These are phyloP conservation scores for Glomus cerebriforme DNA, from an alignment of 192 early-diverging fungal species.

Conservation along the genomic window DNA sequence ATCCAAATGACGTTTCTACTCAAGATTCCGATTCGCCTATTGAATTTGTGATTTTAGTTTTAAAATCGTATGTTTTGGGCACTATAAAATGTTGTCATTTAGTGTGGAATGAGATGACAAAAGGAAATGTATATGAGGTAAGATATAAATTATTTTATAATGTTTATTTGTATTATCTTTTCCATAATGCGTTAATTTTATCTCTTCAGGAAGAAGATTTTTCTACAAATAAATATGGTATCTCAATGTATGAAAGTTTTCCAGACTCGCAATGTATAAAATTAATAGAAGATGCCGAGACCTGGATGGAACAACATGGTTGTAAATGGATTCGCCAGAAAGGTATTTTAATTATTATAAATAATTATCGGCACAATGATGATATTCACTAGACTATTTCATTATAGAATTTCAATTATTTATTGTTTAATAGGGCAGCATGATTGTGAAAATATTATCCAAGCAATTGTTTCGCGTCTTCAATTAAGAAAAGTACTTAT, in stretches of 20 bases:
- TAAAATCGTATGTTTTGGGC: slow-evolving; percentile 52
- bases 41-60: slow-evolving; percentile 43
- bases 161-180: background rate
- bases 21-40: slow-evolving; percentile 21
- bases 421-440: background rate
- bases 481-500: background rate
- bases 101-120: slow-evolving; percentile 57
- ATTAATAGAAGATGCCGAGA: slow-evolving; percentile 41
- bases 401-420: too few relatives aligned
- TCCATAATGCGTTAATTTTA: background rate
- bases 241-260: slow-evolving; percentile 49
- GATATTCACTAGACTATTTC: too few relatives aligned
- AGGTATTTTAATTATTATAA: slow-evolving; percentile 1
- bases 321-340: slow-evolving; percentile 39
- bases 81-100: slow-evolving; percentile 53
- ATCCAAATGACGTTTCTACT: background rate
- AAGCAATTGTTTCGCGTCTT: background rate
- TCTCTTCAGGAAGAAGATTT: slow-evolving; percentile 59
- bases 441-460: background rate
- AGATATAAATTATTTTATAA: background rate
- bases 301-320: slow-evolving; percentile 39
- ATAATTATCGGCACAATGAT: background rate
- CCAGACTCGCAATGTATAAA: slow-evolving; percentile 38
- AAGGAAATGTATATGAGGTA: slow-evolving; percentile 59
- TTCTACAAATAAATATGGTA: slow-evolving; percentile 56